Evolutionary conservation across 495 filamentous ascomycete genomes (phyloP), one percentile per base, ranked within the genome.

Genomic region (Schizothecium vesticola): DNA sequence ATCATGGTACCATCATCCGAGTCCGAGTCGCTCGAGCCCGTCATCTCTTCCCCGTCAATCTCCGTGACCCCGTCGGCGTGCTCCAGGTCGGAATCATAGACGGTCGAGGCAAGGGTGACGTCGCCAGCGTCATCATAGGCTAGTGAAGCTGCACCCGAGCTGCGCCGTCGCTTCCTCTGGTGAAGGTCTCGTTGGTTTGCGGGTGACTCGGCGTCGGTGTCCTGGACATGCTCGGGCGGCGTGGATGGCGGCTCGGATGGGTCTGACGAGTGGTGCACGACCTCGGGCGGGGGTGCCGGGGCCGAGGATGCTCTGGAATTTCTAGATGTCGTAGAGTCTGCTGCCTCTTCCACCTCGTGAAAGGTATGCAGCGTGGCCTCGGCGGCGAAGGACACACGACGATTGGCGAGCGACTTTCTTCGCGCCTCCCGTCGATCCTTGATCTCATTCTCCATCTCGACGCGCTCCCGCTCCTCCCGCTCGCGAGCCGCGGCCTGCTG

Each of bases 351-450:
- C 3, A 96, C 86, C 63, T 97, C 94, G 74, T 97, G 93, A 88
- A 96, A 99, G 3, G 95, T 99, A 75, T 99, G 95, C 33, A 99
- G 81, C 10, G 95, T 99, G 16, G 95, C 95, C 78, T 99, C 95
- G 1, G 95, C 95, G 6, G 95, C 95, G 75, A 99, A 99, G 0
- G 94, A 97, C 55, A 99, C 95, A 67, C 95, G 88, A 73, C 96
- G 91, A 78, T 95, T 94, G 33, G 92, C 93, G 69, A 97, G 86
- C 1, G 94, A 97, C 73, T 97, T 97, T 56, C 95, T 86, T 60
- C 96, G 88, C 31, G 92, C 93, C 67, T 95, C 95, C 66, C 92
- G 83, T 31, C 90, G 85, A 64, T 92, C 88, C 28, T 89, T 83
- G 65, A 92, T 85, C 63, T 89, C 87, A 63, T 89, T 89, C 76